These are phyloP conservation scores for Onygenales sp. DNA, from an alignment of 2,329 filamentous ascomycete genomes.

Conservation along the genomic window DNA sequence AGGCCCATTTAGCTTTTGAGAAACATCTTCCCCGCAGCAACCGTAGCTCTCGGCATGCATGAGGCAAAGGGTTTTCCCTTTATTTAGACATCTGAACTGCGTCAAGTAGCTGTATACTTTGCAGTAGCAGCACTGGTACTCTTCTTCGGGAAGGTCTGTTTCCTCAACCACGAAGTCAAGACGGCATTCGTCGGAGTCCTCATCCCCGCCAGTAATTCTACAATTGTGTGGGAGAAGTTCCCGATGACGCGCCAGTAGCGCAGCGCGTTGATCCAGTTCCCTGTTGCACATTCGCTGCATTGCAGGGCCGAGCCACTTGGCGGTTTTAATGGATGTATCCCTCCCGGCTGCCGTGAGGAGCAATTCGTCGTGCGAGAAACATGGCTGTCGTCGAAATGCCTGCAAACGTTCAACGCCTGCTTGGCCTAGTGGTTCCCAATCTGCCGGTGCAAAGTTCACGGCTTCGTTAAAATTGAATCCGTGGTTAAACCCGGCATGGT, in stretches of 20 bases:
- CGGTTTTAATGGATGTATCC: conserved; percentile 74
- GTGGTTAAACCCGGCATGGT: conserved; percentile 97
- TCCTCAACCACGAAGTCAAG: conserved; percentile 59
- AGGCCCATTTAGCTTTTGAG: conserved; percentile 57
- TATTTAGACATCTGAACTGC: conserved; percentile 73
- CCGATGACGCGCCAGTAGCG: conserved; percentile 59
- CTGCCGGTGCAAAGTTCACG: conserved; percentile 89
- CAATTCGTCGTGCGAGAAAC: conserved; percentile 94
- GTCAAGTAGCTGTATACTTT: conserved; percentile 89
- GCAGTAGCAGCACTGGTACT: conserved; percentile 85
- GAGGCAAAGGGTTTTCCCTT: conserved; percentile 73
- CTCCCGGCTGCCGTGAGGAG: conserved; percentile 81
- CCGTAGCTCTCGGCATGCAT: conserved; percentile 69
- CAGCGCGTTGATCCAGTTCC: conserved; percentile 58
- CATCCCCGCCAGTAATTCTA: conserved; percentile 38
- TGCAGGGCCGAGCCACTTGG: conserved; percentile 89
- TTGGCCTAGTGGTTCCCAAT: conserved; percentile 91
- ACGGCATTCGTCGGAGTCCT: conserved; percentile 41
- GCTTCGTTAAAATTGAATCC: conserved; percentile 99
- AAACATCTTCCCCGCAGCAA: conserved; percentile 63
- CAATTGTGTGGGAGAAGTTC: conserved; percentile 47
- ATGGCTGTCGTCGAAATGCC: conserved; percentile 80
- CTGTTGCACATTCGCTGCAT: conserved; percentile 67
- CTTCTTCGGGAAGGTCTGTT: conserved; percentile 73
- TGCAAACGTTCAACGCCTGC: conserved; percentile 78